phyloP scores from a whole-genome alignment of 2,329 filamentous ascomycete genomes.

The Hymenoscyphus linearis region DNA sequence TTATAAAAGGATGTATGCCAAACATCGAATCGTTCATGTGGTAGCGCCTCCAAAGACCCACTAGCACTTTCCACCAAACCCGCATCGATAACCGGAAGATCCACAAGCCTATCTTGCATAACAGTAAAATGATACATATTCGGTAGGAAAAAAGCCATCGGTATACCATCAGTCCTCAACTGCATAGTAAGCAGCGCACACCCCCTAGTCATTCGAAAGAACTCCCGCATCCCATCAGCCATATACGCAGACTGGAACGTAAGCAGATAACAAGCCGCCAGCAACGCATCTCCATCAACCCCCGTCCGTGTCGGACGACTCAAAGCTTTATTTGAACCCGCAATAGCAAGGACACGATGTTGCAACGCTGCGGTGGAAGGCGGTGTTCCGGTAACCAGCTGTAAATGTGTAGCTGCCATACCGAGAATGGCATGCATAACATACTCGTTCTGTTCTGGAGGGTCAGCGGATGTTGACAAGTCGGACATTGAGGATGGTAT shows the following conservation, averaged over 20 bases:
- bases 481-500: background rate
- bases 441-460: slow-evolving; percentile 48
- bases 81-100: slow-evolving; percentile 41
- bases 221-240: slow-evolving; percentile 54
- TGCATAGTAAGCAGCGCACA: slow-evolving; percentile 50
- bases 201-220: slow-evolving; percentile 55
- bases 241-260: slow-evolving; percentile 54
- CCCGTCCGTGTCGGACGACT: slow-evolving; percentile 37
- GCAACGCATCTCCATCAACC: slow-evolving; percentile 53
- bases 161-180: slow-evolving; percentile 45
- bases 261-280: slow-evolving; percentile 54
- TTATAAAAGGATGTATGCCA: slow-evolving; percentile 44
- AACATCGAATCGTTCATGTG: slow-evolving; percentile 37
- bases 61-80: slow-evolving; percentile 45
- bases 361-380: slow-evolving; percentile 46
- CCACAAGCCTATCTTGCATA: slow-evolving; percentile 42
- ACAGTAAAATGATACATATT: slow-evolving; percentile 37
- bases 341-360: slow-evolving; percentile 61
- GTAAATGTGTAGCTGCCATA: slow-evolving; percentile 61
- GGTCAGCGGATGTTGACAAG: background rate
- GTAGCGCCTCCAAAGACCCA: slow-evolving; percentile 38
- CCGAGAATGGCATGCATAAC: slow-evolving; percentile 68
- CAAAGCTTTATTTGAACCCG: slow-evolving; percentile 53
- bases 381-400: slow-evolving; percentile 39
- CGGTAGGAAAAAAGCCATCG: slow-evolving; percentile 45